Conservation (phyloP, 768 basidiomycete genomes). For the Xerocomellus amylosporus region DNA sequence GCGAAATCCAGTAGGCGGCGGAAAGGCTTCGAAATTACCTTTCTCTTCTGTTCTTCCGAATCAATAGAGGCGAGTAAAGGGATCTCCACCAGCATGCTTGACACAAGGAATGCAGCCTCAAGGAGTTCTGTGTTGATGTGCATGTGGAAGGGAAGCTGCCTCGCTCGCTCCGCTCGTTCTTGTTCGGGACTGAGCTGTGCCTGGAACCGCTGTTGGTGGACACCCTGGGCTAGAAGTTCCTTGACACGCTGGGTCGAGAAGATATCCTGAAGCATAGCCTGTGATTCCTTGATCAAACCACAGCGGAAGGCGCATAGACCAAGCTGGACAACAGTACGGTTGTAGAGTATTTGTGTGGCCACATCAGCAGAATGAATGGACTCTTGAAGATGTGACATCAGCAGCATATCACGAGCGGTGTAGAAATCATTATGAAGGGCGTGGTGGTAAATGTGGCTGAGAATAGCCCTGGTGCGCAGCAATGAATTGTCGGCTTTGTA, state of each 20-base stretch:
- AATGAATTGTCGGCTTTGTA: constrained; percentile 92
- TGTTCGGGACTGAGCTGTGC: constrained; percentile 83
- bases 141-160: constrained; percentile 98
- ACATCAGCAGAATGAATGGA: constrained; percentile 95
- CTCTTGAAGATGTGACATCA: constrained; percentile 99
- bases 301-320: constrained; percentile 96
- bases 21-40: constrained; percentile 95
- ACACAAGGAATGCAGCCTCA: constrained; percentile 96
- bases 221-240: constrained; percentile 94
- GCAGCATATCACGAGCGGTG: constrained; percentile 94
- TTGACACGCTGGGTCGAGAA: constrained; percentile 96
- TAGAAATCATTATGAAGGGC: constrained; percentile 96
- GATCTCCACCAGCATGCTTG: constrained; percentile 98
- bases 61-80: constrained; percentile 93
- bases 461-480: constrained; percentile 93
- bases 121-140: constrained; percentile 98
- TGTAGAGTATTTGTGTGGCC: constrained; percentile 95
- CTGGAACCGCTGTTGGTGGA: constrained; percentile 90
- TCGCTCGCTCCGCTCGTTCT: constrained; percentile 92
- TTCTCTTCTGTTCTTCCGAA: constrained; percentile 89
- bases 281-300: constrained; percentile 92
- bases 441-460: constrained; percentile 96
- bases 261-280: constrained; percentile 90
- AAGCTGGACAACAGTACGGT: constrained; percentile 94
- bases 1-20: constrained; percentile 93